Evolutionary conservation across 768 basidiomycete species (phyloP), one percentile per base, ranked within the genome.

Genomic region (Arthromyces matolae): DNA sequence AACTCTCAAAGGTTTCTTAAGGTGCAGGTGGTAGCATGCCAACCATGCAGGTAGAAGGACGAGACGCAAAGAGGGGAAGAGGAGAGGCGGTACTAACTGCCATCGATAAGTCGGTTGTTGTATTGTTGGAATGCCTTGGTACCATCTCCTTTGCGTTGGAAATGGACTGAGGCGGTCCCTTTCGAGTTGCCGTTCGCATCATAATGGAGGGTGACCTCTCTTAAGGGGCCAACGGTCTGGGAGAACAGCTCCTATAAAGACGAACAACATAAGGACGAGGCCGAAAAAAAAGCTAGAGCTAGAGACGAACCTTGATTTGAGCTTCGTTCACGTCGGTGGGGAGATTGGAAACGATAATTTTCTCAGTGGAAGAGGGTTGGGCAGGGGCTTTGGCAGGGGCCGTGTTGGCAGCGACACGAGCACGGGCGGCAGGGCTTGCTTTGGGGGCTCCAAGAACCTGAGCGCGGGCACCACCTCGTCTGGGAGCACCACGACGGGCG

Each of bases 51-150:
- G 52, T 41, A 64, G 58, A 66, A 68, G 47, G 67, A 67, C 61
- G 64, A 68, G 62, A 71, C 58, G 66, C 64, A 66, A 68, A 67
- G 65, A 66, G 62, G 65, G 64, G 58, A 62, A 57, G 64, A 68
- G 65, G 68, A 70, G 71, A 75, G 77, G 72, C 74, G 82, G 79
- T 89, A 98, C 96, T 93, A 89, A 99, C 96, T 96, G 77, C 93
- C 93, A 86, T 99, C 96, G 83, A 99, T 94, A 73, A 98, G 88
- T 66, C 96, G 87, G 74, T 90, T 91, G 80, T 99, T 92, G 77
- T 98, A 99, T 56, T 90, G 82, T 59, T 87, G 79, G 69, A 84
- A 93, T 3, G 96, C 96, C 77, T 86, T 91, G 64, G 83, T 83
- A 49, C 86, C 96, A 61, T 94, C 92, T 49, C 93, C 94, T 61